Evolutionary conservation across 495 filamentous ascomycete species (phyloP), one percentile per base, ranked within the genome.

Genomic region (Aspergillus biplanus): DNA sequence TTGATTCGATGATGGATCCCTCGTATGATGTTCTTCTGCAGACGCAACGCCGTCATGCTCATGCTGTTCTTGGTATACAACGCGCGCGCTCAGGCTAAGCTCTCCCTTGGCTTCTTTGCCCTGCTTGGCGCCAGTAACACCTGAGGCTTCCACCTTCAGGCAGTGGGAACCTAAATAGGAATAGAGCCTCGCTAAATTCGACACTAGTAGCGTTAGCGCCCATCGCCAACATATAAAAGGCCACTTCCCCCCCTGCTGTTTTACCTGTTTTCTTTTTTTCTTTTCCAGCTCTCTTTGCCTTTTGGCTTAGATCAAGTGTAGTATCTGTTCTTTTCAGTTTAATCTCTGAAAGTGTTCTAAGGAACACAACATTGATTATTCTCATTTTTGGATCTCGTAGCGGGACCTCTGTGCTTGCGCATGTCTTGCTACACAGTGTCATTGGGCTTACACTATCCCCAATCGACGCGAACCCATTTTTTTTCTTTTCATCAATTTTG

Each of bases 291-390:
- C 80, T 85, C 82, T 80, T 83, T 83, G 78, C 77, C 81, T 76
- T 76, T 80, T 82, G 77, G 81, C 82, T 82, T 78, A 95, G 91
- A 94, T 95, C 92, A 94, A 93, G 92, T 95, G 91, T 95, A 94
- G 91, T 95, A 96, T 95, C 92, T 96, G 92, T 96, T 96, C 92
- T 96, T 93, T 93, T 93, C 89, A 94, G 90, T 93, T 92, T 93
- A 92, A 93, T 85, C 82, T 85, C 83, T 86, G 83, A 85, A 86
- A 85, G 81, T 81, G 73, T 79, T 76, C 87, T 85, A 89, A 78
- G 81, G 86, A 82, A 82, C 80, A 85, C 83, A 89, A 84, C 85
- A 82, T 83, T 88, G 87, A 91, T 93, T 93, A 91, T 85, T 85
- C 87, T 84, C 82, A 92, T 93, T 91, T 92, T 91, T 84, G 83